These are phyloP conservation scores for Staphylotrichum longicolle DNA, from an alignment of 495 filamentous ascomycete genomes.

Conservation along the genomic window DNA sequence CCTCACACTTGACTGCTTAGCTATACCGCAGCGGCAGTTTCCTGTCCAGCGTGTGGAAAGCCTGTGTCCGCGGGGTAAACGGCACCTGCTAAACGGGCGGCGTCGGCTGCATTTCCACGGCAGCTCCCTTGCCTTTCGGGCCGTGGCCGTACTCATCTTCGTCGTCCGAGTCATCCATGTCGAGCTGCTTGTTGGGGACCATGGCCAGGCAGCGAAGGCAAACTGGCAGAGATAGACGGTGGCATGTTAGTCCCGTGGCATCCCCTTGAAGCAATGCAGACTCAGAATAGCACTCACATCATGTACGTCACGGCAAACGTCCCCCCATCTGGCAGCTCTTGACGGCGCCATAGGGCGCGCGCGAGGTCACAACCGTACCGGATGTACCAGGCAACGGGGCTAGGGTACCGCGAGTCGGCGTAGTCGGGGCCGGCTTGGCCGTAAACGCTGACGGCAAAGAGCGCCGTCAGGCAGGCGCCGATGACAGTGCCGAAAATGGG, in stretches of 20 bases:
- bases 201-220: slow-evolving; percentile 59
- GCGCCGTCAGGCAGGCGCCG: slow-evolving; percentile 55
- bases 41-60: slow-evolving; percentile 54
- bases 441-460: slow-evolving; percentile 66
- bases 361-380: slow-evolving; percentile 71
- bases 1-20: neutral
- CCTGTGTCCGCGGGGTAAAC: slow-evolving; percentile 54
- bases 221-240: slow-evolving; percentile 56
- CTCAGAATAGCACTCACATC: slow-evolving; percentile 54
- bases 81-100: slow-evolving; percentile 37
- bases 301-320: slow-evolving; percentile 70
- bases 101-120: slow-evolving; percentile 47
- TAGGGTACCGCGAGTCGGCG: slow-evolving; percentile 67
- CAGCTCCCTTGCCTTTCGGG: slow-evolving; percentile 24
- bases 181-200: slow-evolving; percentile 52
- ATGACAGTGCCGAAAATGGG: slow-evolving; percentile 63
- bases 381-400: slow-evolving; percentile 79
- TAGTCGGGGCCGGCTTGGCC: slow-evolving; percentile 78
- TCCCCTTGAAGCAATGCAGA: neutral
- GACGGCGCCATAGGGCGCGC: slow-evolving; percentile 48
- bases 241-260: slow-evolving; percentile 13
- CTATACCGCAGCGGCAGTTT: slow-evolving; percentile 40
- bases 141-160: slow-evolving; percentile 32
- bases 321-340: slow-evolving; percentile 68
- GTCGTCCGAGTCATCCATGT: slow-evolving; percentile 41